Base-by-base conservation (phyloP, 129 eudicot species). In the Tanacetum coccineum region DNA sequence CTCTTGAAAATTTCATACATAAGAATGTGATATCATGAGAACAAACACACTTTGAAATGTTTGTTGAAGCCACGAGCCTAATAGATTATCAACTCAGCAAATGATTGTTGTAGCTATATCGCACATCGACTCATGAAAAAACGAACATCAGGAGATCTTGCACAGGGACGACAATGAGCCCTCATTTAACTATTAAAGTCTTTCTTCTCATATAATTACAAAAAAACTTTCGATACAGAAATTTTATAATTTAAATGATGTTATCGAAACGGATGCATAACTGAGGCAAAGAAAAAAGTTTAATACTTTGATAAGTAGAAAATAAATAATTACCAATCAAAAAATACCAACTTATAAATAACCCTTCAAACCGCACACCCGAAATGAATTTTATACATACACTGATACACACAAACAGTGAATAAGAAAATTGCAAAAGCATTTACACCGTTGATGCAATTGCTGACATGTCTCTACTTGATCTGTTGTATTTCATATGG, bases 401-500 rank as follows among this genome's bases (percentile, higher is more conserved):
- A 64, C 58, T 18, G 57, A 70, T 58, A 45, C 66, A 73, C 71
- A 64, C 36, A 56, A 66, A 60, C 62, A 64, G 55, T 42, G 9
- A 64, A 1, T 51, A 40, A 26, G 15, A 17, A 72, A 52, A 25
- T 0, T 15, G 50, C 71, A 56, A 65, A 55, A 64, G 66, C 70
- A 36, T 67, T 74, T 59, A 74, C 26, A 65, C 78, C 2, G 66
- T 74, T 56, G 78, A 56, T 53, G 66, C 75, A 42, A 75, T 60
- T 49, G 76, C 59, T 8, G 69, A 21, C 61, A 85, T 76, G 57
- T 87, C 87, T 62, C 83, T 77, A 79, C 51, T 87, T 52, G 95
- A 87, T 60, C 95, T 80, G 83, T 87, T 87, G 64, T 87, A 87
- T 70, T 87, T 87, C 95, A 87, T 87, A 83, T 87, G 95, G 76